Base-by-base conservation (phyloP, 176 grass and related monocot genomes). In the Cenchrus purpureus region DNA sequence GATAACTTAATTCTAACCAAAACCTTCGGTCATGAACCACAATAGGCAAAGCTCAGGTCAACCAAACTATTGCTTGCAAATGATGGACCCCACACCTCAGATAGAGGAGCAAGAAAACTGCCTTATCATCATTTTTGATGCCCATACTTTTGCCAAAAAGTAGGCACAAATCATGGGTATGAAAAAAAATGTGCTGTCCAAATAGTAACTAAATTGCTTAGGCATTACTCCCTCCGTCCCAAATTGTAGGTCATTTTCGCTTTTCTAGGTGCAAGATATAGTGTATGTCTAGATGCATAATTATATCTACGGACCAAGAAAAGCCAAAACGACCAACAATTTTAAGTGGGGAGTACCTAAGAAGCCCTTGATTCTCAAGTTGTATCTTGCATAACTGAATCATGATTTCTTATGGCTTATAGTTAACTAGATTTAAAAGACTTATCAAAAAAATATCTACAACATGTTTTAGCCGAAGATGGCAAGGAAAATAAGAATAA, bases 101-200 rank as follows among this genome's bases (percentile, higher is more conserved):
- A 69, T 8, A 69, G 40, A 69, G 17, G 17, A 44, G 20, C 44
- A 17, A 20, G 5, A 46, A 25, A 48, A 22, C 8, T 48, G 17
- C 8, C 45, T 46, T 46, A 8, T 69, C 19, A 20, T 9, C 67
- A 45, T 10, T 71, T 22, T 48, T 48, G 17, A 8, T 37, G 20
- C 67, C 37, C 40, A 69, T 69, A 45, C 16, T 69, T n/a, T 69
- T 12, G 67, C 67, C 66, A 42, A 68, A 68, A 68, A 19, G 31
- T 37, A 15, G 15, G 17, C 14, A 44, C 9, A 43, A 71, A 71
- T 46, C 43, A 48, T 71, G 42, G 42, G 3, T 46, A 46, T 12
- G 16, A 8, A 3, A 68, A 70, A 4, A 19, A 19, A 19, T 19
- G 10, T 8, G 34, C 65, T 43, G 44, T 44, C 8, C 66, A 69